Evolutionary conservation across 805 yeast genomes (phyloP), one percentile per base, ranked within the genome.

Genomic region (Kodamaea hsintzibuensis): DNA sequence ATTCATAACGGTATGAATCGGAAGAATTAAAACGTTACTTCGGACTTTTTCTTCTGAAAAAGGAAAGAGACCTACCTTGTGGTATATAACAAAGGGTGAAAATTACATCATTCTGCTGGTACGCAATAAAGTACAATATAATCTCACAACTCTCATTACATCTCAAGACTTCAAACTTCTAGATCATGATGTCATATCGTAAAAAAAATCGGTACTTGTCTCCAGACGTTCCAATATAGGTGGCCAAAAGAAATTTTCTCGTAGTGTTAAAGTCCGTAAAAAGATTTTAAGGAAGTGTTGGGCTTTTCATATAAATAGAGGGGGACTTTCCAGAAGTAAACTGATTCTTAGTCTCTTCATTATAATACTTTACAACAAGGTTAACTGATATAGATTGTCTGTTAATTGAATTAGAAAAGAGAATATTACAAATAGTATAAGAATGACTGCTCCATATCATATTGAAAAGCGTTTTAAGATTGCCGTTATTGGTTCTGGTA

Each of bases 401-500:
- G 25, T 22, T 22, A 22, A 22, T 22, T 19, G 12, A n/a, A n/a
- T 38, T 16, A 22, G 9, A 17, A 8, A 39, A 48, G 10, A 14
- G 7, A 27, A 16, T 25, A 38, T 22, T 22, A n/a, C n/a, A n/a
- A n/a, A n/a, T n/a, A 7, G 17, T 14, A 42, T 53, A n/a, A 59
- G 25, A 59, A 60, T 63, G 60, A 61, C 68, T 42, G 57, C 65
- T 40, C 72, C 77, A 51, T 71, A 70, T 56, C 62, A 62, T 42
- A 63, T 74, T 52, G 68, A 59, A 37, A 62, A 57, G 33, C 78
- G 78, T 17, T 74, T 76, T 62, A 71, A 64, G 58, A 65, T 76
- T 46, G 66, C 69, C 56, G 63, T 66, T 38, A 85, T 95, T 60
- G 99, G 99, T 42, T 91, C 98, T 30, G 99, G 98, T 69, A 93